Evolutionary conservation across 1,284 basidiomycete species (phyloP).

Genomic region (Melampsora americana): DNA sequence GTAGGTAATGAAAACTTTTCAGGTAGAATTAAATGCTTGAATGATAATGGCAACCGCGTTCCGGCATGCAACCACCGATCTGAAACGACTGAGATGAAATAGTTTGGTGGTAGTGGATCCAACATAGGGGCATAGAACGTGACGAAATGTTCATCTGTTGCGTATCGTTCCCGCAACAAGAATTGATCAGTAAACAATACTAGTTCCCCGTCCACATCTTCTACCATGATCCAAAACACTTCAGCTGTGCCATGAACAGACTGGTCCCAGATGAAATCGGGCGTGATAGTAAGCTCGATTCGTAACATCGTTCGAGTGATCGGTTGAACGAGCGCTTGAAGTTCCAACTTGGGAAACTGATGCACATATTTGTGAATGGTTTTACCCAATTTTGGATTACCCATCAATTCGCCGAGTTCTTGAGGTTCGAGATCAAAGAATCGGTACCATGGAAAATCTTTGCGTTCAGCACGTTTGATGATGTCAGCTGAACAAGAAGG

Average conservation of each 20-base stretch:
- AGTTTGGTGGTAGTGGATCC: conserved; percentile 94
- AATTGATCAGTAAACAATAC: conserved; percentile 93
- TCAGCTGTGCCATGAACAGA: conserved; percentile 84
- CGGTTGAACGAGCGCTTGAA: conserved; percentile 89
- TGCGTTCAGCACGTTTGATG: conserved; percentile 86
- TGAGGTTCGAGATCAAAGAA: conserved; percentile 81
- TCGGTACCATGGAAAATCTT: conserved; percentile 97
- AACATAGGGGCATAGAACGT: conserved; percentile 94
- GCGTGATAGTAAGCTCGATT: conserved; percentile 83
- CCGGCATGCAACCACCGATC: conserved; percentile 95
- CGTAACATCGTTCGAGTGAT: conserved; percentile 83
- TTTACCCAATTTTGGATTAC: conserved; percentile 72
- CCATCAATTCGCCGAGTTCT: conserved; percentile 89
- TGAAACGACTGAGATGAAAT: conserved; percentile 90
- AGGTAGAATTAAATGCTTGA: conserved; percentile 95
- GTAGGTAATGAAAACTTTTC: conserved; percentile 94
- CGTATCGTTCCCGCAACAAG: conserved; percentile 83
- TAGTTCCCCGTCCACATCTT: conserved; percentile 94
- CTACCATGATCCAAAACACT: conserved; percentile 86
- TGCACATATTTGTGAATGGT: conserved; percentile 92
- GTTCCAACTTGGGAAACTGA: conserved; percentile 89
- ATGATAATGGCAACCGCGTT: conserved; percentile 89
- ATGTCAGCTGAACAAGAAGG: conserved; percentile 74
- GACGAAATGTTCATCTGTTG: conserved; percentile 68
- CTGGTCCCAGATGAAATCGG: conserved; percentile 96